A percentile compares a stretch with the other conserved stretches of the same genome.
These are phyloP conservation scores for Leucoagaricus sp. DNA, from an alignment of 1,284 basidiomycete species.

Conservation along the genomic window DNA sequence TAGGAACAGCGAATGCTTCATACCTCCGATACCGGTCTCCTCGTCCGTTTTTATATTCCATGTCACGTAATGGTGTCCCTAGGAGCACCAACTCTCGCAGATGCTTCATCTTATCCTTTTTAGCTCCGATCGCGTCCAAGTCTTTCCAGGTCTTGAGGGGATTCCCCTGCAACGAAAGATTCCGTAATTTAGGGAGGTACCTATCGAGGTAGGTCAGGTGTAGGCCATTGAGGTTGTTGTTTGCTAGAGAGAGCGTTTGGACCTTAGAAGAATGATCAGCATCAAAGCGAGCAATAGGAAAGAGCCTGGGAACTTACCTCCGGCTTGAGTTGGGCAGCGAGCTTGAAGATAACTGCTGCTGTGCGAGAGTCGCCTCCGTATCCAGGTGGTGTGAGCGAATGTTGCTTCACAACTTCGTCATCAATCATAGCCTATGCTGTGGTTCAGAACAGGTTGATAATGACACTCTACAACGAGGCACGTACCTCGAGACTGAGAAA, in stretches of 20 bases:
- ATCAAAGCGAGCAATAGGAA: slow-evolving; percentile 7
- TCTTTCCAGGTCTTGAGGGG: slow-evolving; percentile 66
- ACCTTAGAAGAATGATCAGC: slow-evolving; percentile 47
- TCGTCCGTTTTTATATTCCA: slow-evolving; percentile 56
- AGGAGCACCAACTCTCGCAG: slow-evolving; percentile 77
- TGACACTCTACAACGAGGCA: slow-evolving; percentile 14
- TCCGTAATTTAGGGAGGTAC: slow-evolving; percentile 73
- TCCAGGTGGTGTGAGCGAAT: slow-evolving; percentile 70
- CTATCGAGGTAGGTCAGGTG: slow-evolving; percentile 58
- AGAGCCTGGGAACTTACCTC: slow-evolving; percentile 45
- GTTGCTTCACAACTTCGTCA: slow-evolving; percentile 70
- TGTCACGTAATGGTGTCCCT: slow-evolving; percentile 79
- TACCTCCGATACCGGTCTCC: slow-evolving; percentile 68
- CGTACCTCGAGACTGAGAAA: slow-evolving; percentile 82
- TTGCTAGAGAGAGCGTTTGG: slow-evolving; percentile 77
- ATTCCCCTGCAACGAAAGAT: slow-evolving; percentile 83
- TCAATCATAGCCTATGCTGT: slow-evolving; percentile 53
- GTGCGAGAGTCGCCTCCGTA: slow-evolving; percentile 60
- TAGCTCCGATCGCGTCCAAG: slow-evolving; percentile 60
- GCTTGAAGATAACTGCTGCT: slow-evolving; percentile 83
- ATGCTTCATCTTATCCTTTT: slow-evolving; percentile 59
- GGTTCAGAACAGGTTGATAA: slow-evolving; percentile 25
- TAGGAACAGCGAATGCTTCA: slow-evolving; percentile 19
- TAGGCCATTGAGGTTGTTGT: slow-evolving; percentile 50
- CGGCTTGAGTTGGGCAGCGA: slow-evolving; percentile 77